These are phyloP conservation scores for Penicillium frequentans DNA, from an alignment of 2,329 filamentous ascomycete species.

Conservation along the genomic window DNA sequence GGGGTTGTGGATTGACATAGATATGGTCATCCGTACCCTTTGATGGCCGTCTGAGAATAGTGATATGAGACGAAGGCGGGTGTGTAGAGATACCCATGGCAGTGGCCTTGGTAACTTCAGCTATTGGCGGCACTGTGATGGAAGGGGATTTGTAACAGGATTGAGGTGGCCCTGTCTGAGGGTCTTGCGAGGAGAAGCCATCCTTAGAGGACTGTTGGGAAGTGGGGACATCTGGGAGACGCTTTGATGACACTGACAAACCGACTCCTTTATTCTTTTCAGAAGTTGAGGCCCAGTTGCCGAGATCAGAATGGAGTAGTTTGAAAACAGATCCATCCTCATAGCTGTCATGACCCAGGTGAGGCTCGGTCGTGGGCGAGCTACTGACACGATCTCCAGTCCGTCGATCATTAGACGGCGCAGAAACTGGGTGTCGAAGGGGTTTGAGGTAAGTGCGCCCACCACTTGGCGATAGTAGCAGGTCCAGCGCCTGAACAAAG, in stretches of 20 bases:
- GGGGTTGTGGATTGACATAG: neutral
- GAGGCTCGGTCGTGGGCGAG: neutral
- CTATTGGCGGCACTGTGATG: neutral
- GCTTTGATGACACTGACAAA: neutral
- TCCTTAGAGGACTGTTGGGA: neutral
- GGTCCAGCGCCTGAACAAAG: constrained; percentile 46
- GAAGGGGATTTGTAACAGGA: neutral
- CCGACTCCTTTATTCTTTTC: neutral
- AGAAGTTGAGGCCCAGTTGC: neutral
- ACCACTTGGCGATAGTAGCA: constrained; percentile 39
- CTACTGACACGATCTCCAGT: neutral
- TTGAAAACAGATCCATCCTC: neutral
- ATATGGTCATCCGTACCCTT: neutral
- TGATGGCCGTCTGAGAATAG: constrained; percentile 13
- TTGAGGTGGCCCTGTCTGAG: neutral
- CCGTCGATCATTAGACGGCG: neutral
- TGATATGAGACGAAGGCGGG: constrained; percentile 5
- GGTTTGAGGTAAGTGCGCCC: constrained; percentile 6
- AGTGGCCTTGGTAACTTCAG: neutral
- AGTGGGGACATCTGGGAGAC: neutral
- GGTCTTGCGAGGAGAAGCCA: neutral
- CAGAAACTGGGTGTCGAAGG: neutral
- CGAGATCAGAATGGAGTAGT: neutral
- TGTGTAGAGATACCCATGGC: neutral
- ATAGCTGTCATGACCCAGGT: neutral